These are phyloP conservation scores for Dipteronia dyeriana DNA, from an alignment of 345 rosid species.

Conservation along the genomic window DNA sequence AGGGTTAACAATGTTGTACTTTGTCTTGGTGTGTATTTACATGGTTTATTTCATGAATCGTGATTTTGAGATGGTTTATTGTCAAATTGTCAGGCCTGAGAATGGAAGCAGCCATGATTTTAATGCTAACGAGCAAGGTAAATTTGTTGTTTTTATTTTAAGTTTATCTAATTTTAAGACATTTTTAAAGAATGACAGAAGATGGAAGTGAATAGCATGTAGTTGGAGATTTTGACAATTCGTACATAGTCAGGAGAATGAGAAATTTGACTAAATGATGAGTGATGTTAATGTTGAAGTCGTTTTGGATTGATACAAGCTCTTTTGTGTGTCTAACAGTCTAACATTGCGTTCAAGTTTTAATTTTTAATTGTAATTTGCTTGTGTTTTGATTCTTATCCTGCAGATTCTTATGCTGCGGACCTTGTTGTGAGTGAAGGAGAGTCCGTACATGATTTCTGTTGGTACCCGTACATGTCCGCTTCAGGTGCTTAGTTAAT, in stretches of 20 bases:
- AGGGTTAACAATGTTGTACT: not conserved
- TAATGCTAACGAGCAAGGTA: constrained; percentile 45
- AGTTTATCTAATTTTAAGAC: not conserved
- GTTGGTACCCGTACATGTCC: constrained; percentile 97
- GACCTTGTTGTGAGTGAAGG: constrained; percentile 73
- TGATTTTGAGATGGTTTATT: not conserved
- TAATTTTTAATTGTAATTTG: not conserved
- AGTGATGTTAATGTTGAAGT: not conserved
- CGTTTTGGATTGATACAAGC: not conserved
- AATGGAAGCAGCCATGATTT: constrained; percentile 27
- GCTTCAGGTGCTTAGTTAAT: constrained; percentile 57
- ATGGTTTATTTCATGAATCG: not conserved
- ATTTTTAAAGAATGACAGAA: not conserved
- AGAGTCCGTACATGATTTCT: constrained; percentile 88
- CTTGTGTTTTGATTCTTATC: constrained; percentile 8
- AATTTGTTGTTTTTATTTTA: not conserved
- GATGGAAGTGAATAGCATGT: not conserved
- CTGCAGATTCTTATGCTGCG: constrained; percentile 76
- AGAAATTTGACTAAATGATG: not conserved
- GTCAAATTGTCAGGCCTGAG: constrained; percentile 48
- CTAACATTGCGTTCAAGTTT: not conserved
- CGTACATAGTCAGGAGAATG: not conserved
- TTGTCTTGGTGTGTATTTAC: not conserved
- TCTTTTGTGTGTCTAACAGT: not conserved
- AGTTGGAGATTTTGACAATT: not conserved